A percentile compares a stretch with the other conserved stretches of the same genome.
Conservation (phyloP, 2,329 filamentous ascomycete species). For the Pseudocercospora vitis region DNA sequence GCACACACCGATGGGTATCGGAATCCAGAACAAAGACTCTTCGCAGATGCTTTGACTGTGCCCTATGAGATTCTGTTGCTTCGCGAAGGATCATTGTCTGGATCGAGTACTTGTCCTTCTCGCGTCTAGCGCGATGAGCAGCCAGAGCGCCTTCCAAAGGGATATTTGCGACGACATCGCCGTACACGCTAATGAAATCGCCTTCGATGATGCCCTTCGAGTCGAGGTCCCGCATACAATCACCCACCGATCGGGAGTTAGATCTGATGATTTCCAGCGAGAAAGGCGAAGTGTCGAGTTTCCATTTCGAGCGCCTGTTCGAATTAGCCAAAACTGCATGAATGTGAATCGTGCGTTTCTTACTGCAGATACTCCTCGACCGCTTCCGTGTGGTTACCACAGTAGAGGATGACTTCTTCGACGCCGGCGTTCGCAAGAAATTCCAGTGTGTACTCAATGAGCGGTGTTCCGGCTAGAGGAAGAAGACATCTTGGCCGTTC, state of each 20-base stretch:
- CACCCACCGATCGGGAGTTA: slow-evolving; percentile 81
- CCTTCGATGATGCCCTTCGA: slow-evolving; percentile 79
- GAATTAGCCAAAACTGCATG: too few species aligned
- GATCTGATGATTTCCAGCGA: slow-evolving; percentile 83
- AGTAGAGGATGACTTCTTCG: slow-evolving; percentile 92
- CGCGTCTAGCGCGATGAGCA: slow-evolving; percentile 75
- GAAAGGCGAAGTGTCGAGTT: slow-evolving; percentile 73
- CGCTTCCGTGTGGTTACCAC: slow-evolving; percentile 79
- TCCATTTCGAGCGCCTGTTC: slow-evolving; percentile 65
- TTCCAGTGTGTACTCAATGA: slow-evolving; percentile 97
- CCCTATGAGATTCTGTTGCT: slow-evolving; percentile 71
- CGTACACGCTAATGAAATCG: slow-evolving; percentile 90
- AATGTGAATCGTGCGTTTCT: too few species aligned
- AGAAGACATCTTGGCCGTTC: slow-evolving; percentile 92
- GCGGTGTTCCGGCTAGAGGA: slow-evolving; percentile 85
- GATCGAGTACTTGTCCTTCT: slow-evolving; percentile 87
- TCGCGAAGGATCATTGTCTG: slow-evolving; percentile 94
- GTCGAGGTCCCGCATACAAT: slow-evolving; percentile 92
- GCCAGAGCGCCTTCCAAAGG: slow-evolving; percentile 76
- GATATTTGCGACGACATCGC: slow-evolving; percentile 88
- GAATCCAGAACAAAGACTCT: slow-evolving; percentile 87
- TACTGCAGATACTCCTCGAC: slow-evolving; percentile 81
- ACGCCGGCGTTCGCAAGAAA: slow-evolving; percentile 94
- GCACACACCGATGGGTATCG: slow-evolving; percentile 75
- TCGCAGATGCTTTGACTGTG: slow-evolving; percentile 71